Conservation (phyloP, 805 yeast species). For the Torulaspora indica region DNA sequence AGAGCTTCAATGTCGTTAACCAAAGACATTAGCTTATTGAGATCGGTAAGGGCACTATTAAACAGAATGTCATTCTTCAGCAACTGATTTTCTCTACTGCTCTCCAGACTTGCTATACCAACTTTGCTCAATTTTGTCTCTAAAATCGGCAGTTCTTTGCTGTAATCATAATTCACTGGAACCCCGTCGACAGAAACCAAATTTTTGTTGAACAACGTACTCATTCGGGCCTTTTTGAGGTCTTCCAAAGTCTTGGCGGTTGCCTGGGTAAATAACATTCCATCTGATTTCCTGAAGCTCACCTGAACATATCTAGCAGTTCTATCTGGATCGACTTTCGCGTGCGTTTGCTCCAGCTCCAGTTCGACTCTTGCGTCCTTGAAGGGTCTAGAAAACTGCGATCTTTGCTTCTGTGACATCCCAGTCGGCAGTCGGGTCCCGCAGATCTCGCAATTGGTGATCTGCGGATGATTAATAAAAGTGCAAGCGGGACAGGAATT, state of each 20-base stretch:
- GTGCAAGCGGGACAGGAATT: slow-evolving; percentile 58
- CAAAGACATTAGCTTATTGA: slow-evolving; percentile 70
- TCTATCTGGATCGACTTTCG: slow-evolving; percentile 19
- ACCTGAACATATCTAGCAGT: slow-evolving; percentile 45
- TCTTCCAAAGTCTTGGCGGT: slow-evolving; percentile 44
- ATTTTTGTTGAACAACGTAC: slow-evolving; percentile 27
- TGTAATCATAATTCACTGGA: slow-evolving; percentile 10
- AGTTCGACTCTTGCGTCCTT: slow-evolving; percentile 34
- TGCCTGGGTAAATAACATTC: slow-evolving; percentile 47
- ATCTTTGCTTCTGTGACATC: slow-evolving; percentile 18
- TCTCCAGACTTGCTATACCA: slow-evolving; percentile 72
- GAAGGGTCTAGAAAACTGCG: slow-evolving; percentile 24
- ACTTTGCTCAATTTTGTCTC: slow-evolving; percentile 37
- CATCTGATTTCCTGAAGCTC: slow-evolving; percentile 74
- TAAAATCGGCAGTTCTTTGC: slow-evolving; percentile 13
- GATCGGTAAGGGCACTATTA: slow-evolving; percentile 66
- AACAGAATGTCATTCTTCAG: slow-evolving; percentile 57
- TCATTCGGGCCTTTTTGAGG: slow-evolving; percentile 43
- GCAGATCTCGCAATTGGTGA: slow-evolving; percentile 81
- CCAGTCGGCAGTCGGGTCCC: slow-evolving; percentile 49
- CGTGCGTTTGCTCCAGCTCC: slow-evolving; percentile 33
- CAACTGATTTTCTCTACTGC: slow-evolving; percentile 49
- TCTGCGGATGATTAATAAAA: slow-evolving; percentile 74
- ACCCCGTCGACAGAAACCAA: slow-evolving; percentile 36
- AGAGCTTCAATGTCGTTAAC: slow-evolving; percentile 67